A percentile compares a stretch with the other conserved stretches of the same genome.
These are phyloP conservation scores for Porodaedalea pini DNA, from an alignment of 1,284 basidiomycete species.

Conservation along the genomic window DNA sequence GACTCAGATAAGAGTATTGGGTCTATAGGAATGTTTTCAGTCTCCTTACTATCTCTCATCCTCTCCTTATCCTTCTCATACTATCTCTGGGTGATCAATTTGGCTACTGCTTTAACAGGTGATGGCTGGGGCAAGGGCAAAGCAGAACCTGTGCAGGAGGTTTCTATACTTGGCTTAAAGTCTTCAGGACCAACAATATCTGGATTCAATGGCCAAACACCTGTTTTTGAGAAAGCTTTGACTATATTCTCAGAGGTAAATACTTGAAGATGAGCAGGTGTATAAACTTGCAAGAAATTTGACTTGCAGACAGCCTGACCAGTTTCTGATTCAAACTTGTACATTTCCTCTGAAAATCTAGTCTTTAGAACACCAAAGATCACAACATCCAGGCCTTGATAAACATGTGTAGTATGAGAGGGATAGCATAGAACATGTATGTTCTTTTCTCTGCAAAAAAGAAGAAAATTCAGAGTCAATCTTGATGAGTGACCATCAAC, in stretches of 20 bases:
- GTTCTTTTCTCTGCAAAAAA: background rate
- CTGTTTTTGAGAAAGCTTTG: constrained; percentile 1
- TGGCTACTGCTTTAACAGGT: background rate
- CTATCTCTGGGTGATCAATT: background rate
- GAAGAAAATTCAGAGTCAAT: background rate
- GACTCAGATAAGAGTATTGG: background rate
- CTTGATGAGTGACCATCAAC: background rate
- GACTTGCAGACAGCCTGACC: background rate
- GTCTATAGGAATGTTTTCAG: background rate
- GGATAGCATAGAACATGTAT: constrained; percentile 3
- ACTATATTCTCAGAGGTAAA: constrained; percentile 2
- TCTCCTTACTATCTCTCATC: too few species aligned
- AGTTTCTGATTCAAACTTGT: background rate
- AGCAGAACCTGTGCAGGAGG: background rate
- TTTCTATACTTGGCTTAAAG: constrained; percentile 4
- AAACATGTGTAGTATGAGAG: constrained; percentile 4
- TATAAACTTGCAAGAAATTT: constrained; percentile 2
- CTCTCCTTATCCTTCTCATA: background rate
- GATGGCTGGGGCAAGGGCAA: background rate
- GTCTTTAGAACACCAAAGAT: background rate
- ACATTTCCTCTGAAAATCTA: constrained; percentile 1
- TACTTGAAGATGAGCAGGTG: background rate
- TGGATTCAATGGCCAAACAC: constrained; percentile 7
- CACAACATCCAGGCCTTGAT: constrained; percentile 6
- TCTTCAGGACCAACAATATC: background rate